phyloP scores from a whole-genome alignment of 2,329 filamentous ascomycete species.

The Beauveria sp. region DNA sequence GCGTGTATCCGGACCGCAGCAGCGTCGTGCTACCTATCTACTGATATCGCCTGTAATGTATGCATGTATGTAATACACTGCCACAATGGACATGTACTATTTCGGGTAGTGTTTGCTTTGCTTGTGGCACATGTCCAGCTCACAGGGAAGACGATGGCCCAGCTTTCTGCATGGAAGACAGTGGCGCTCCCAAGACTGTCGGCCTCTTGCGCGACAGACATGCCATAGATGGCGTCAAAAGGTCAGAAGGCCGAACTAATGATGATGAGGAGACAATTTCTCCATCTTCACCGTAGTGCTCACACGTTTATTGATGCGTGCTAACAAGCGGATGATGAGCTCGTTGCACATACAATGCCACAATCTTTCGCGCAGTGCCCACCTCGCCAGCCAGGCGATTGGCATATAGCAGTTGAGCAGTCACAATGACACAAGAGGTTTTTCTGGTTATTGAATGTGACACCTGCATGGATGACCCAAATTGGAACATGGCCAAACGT shows the following conservation, averaged over 20 bases:
- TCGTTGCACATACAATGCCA: not conserved
- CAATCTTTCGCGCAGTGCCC: not conserved
- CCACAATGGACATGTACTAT: not conserved
- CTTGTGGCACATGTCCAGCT: not conserved
- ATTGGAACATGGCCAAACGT: too few species aligned
- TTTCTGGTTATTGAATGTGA: not conserved
- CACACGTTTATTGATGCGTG: not conserved
- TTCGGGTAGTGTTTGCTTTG: not conserved
- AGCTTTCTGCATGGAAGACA: not conserved
- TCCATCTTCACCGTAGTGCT: not conserved
- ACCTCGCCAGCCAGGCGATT: not conserved
- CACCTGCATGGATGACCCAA: not conserved
- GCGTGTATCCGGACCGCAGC: not conserved
- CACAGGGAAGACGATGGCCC: not conserved
- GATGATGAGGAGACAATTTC: not conserved
- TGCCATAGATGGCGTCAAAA: not conserved
- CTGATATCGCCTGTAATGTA: not conserved
- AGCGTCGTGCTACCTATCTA: not conserved
- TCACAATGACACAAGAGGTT: not conserved
- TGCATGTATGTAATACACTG: not conserved
- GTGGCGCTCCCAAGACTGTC: not conserved
- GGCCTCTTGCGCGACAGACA: not conserved
- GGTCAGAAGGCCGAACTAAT: not conserved
- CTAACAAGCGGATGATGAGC: not conserved
- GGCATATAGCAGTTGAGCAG: not conserved